Evolutionary conservation across 345 rosid species (phyloP).

Genomic region (Arabis alpina): DNA sequence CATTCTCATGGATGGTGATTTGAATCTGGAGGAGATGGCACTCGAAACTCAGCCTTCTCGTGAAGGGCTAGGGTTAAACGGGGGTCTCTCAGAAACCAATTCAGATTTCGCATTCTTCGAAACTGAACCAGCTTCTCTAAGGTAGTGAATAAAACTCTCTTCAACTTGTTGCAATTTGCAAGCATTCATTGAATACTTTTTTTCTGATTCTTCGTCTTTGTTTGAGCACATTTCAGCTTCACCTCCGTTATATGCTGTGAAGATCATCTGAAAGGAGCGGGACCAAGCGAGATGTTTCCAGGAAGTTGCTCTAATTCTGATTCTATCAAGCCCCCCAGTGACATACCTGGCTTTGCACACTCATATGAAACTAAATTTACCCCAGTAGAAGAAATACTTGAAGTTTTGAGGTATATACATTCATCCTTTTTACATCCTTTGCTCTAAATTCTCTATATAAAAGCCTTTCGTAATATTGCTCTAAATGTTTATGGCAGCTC

Average conservation of each 20-base stretch:
- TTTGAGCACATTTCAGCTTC: slow-evolving; percentile 29
- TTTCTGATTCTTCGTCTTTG: slow-evolving; percentile 6
- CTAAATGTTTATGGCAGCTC: slow-evolving; percentile 32
- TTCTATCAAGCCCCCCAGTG: slow-evolving; percentile 7
- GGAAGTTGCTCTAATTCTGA: slow-evolving; percentile 35
- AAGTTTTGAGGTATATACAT: slow-evolving; percentile 29
- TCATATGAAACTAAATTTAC: slow-evolving; percentile 32
- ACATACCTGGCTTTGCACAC: slow-evolving; percentile 38
- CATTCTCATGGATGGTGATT: slow-evolving; percentile 26
- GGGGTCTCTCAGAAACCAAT: slow-evolving; percentile 35
- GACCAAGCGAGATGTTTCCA: slow-evolving; percentile 23
- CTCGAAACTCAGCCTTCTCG: slow-evolving; percentile 31
- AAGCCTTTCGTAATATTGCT: not conserved
- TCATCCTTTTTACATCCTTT: not conserved
- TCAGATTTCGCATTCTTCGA: slow-evolving; percentile 29
- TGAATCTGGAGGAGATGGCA: slow-evolving; percentile 38
- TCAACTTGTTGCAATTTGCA: slow-evolving; percentile 16
- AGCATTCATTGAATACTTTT: slow-evolving; percentile 6
- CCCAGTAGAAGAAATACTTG: slow-evolving; percentile 38
- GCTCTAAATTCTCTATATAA: no score
- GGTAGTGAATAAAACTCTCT: slow-evolving; percentile 26
- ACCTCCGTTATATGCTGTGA: slow-evolving; percentile 21
- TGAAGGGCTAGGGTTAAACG: slow-evolving; percentile 36
- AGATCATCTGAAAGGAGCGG: slow-evolving; percentile 25
- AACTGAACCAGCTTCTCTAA: slow-evolving; percentile 39